Conservation (phyloP, 2,329 filamentous ascomycete species). For the Trichophyton benhamiae region DNA sequence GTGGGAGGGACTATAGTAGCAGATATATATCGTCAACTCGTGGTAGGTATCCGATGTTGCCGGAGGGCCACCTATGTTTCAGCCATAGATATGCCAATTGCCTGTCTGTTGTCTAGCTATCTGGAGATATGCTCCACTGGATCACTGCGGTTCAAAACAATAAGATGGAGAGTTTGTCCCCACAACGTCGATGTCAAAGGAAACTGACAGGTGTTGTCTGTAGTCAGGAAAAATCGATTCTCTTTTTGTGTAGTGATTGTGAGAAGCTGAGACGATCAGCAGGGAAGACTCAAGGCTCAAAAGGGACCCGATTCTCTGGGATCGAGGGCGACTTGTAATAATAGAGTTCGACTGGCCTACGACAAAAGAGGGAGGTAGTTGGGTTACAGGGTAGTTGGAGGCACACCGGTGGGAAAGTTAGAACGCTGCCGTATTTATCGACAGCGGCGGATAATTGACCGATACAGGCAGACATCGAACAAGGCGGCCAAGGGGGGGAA, state of each 20-base stretch:
- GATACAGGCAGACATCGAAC: background rate
- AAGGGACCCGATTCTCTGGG: background rate
- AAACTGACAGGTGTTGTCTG: background rate
- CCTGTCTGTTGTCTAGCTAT: background rate
- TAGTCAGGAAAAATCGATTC: background rate
- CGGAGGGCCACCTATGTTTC: background rate
- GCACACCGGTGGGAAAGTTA: conserved; percentile 2
- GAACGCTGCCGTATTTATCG: conserved; percentile 1
- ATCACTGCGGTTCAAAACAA: background rate
- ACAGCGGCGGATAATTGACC: background rate
- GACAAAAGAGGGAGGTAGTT: conserved; percentile 3
- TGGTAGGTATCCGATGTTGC: background rate
- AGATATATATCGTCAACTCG: background rate
- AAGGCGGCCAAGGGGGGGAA: background rate
- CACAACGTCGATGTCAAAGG: background rate
- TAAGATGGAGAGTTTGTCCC: background rate
- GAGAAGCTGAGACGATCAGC: background rate
- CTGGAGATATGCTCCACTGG: background rate
- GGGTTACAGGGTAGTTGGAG: background rate
- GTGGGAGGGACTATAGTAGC: background rate
- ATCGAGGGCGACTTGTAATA: background rate
- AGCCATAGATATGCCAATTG: background rate
- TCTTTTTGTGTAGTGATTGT: background rate
- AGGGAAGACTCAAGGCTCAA: conserved; percentile 3
- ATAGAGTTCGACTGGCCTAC: conserved; percentile 1